Conservation (phyloP, 2,329 filamentous ascomycete species). For the Phyllosticta ampelicida region DNA sequence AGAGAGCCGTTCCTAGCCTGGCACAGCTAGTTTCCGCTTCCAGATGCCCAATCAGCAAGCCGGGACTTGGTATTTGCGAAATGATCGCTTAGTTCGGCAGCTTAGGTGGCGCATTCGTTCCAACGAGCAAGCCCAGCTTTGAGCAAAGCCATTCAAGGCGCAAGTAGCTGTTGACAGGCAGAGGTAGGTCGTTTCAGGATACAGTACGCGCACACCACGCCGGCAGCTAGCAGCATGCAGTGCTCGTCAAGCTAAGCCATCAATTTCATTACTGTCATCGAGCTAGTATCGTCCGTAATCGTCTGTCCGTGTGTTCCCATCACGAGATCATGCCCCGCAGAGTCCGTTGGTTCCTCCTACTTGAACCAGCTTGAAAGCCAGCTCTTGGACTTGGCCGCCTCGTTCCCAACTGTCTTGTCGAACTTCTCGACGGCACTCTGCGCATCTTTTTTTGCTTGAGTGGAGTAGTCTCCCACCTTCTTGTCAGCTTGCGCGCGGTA, state of each 20-base stretch:
- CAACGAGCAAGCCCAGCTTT: background rate
- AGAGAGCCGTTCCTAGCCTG: background rate
- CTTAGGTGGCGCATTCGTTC: background rate
- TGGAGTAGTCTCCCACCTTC: slow-evolving; percentile 50
- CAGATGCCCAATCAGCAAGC: background rate
- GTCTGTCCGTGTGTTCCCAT: background rate
- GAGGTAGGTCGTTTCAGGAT: background rate
- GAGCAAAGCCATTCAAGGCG: background rate
- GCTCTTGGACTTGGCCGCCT: slow-evolving; percentile 71
- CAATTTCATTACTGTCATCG: background rate
- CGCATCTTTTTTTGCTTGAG: slow-evolving; percentile 48
- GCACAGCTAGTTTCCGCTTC: background rate
- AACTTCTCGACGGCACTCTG: slow-evolving; percentile 58
- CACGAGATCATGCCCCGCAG: background rate
- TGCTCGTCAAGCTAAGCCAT: background rate
- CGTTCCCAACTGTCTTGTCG: slow-evolving; percentile 70
- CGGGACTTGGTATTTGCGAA: background rate
- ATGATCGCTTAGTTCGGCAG: background rate
- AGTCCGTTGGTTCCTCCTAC: slow-evolving; percentile 1
- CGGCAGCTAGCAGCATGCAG: background rate
- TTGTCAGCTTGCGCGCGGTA: slow-evolving; percentile 48
- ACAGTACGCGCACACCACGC: background rate
- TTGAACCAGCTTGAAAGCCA: slow-evolving; percentile 74
- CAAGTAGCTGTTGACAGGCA: background rate
- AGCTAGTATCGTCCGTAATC: background rate